Evolutionary conservation across 768 basidiomycete genomes (phyloP).

Genomic region (Mycena albidolilacea): DNA sequence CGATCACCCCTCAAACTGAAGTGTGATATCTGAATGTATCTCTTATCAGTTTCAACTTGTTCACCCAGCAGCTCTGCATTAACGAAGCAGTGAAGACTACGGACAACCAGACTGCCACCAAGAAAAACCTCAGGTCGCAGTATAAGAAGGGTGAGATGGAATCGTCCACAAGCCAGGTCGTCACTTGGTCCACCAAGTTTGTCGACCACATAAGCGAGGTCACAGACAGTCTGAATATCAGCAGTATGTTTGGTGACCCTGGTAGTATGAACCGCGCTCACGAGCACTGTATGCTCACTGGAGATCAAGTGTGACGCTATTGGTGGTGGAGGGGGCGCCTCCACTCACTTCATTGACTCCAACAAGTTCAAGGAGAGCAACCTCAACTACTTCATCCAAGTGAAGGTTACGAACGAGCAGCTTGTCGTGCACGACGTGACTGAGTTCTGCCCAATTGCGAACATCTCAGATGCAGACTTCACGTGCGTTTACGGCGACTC

Average conservation of each 20-base stretch:
- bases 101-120: too few species aligned
- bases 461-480: conserved; percentile 6
- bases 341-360: conserved; percentile 15
- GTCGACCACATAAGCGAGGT: conserved; percentile 23
- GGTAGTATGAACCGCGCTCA: background rate
- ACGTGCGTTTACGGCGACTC: conserved; percentile 26
- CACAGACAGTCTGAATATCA: conserved; percentile 9
- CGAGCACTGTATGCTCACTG: background rate
- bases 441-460: conserved; percentile 11
- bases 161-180: conserved; percentile 7
- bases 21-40: background rate
- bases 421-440: conserved; percentile 8
- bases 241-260: background rate
- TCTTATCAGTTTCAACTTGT: too few species aligned
- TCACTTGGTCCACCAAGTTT: conserved; percentile 22
- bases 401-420: conserved; percentile 15
- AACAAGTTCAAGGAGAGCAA: conserved; percentile 28
- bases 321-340: background rate
- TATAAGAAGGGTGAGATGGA: too few species aligned
- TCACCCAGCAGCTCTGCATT: too few species aligned
- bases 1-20: background rate
- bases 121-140: too few species aligned
- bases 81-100: too few species aligned
- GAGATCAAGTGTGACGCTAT: too few species aligned
- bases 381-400: conserved; percentile 30